phyloP scores from a whole-genome alignment of 495 filamentous ascomycete genomes.

The Penicillium crystallinum region DNA sequence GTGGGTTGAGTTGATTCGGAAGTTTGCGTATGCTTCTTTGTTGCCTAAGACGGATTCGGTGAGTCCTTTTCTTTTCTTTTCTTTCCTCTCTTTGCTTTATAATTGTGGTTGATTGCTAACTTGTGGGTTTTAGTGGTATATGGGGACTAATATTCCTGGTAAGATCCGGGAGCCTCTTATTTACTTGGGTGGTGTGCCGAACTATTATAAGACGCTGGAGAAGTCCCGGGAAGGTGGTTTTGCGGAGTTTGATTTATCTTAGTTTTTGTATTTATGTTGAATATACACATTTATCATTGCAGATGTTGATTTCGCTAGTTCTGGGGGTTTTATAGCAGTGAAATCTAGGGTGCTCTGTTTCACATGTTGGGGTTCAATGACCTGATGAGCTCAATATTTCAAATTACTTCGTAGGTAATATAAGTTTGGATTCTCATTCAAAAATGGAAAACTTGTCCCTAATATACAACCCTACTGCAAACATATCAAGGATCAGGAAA shows the following conservation, averaged over 20 bases:
- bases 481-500: neutral
- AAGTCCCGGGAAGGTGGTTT: conserved; percentile 7
- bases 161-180: conserved; percentile 36
- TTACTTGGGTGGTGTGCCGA: conserved; percentile 38
- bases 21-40: conserved; percentile 29
- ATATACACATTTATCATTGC: neutral
- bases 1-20: conserved; percentile 35
- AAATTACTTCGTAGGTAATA: too few species aligned
- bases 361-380: too few species aligned
- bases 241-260: neutral
- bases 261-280: neutral
- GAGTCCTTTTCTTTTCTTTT: neutral
- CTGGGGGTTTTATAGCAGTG: too few species aligned
- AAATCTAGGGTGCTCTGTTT: too few species aligned
- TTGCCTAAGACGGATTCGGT: conserved; percentile 26
- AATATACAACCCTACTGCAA: neutral
- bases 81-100: neutral
- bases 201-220: conserved; percentile 16
- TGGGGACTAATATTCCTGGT: conserved; percentile 43
- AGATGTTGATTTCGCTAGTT: too few species aligned
- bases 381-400: too few species aligned
- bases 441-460: too few species aligned
- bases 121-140: conserved; percentile 27
- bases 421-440: too few species aligned
- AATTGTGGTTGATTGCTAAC: neutral